Evolutionary conservation across 2,329 filamentous ascomycete genomes (phyloP).

Genomic region (Cercospora sp.): DNA sequence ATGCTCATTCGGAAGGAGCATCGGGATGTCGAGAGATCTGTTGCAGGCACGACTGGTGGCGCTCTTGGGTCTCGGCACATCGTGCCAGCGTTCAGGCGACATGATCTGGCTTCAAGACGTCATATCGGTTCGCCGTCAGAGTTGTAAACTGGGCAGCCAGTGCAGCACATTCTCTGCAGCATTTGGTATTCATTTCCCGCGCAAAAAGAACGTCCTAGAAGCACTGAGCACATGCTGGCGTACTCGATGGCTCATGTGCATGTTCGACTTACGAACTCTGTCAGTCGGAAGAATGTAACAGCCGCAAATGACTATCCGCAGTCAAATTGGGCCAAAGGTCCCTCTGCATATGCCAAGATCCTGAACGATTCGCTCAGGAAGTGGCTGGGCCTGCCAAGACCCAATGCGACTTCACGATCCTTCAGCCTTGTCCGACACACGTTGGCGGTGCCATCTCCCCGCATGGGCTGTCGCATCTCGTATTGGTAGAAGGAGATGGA

Average conservation of each 20-base stretch:
- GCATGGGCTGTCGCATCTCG: too few relatives aligned
- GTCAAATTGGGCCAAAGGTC: background rate
- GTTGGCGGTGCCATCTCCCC: background rate
- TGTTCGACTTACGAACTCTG: background rate
- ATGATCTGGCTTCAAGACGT: background rate
- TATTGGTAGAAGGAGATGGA: too few relatives aligned
- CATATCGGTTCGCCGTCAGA: background rate
- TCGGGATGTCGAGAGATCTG: background rate
- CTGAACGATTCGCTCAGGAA: background rate
- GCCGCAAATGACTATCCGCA: background rate
- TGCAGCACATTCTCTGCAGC: background rate
- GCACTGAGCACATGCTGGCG: background rate
- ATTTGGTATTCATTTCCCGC: background rate
- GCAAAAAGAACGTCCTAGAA: background rate
- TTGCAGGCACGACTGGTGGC: background rate
- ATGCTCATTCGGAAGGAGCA: background rate
- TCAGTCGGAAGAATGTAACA: background rate
- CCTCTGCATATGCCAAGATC: background rate
- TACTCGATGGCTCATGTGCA: background rate
- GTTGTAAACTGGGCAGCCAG: background rate
- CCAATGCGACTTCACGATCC: background rate
- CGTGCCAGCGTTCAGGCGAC: background rate
- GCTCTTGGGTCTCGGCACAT: background rate
- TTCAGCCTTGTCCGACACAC: background rate
- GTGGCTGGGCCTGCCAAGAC: background rate